These are phyloP conservation scores for Plenodomus tracheiphilus DNA, from an alignment of 2,329 filamentous ascomycete genomes.

Conservation along the genomic window DNA sequence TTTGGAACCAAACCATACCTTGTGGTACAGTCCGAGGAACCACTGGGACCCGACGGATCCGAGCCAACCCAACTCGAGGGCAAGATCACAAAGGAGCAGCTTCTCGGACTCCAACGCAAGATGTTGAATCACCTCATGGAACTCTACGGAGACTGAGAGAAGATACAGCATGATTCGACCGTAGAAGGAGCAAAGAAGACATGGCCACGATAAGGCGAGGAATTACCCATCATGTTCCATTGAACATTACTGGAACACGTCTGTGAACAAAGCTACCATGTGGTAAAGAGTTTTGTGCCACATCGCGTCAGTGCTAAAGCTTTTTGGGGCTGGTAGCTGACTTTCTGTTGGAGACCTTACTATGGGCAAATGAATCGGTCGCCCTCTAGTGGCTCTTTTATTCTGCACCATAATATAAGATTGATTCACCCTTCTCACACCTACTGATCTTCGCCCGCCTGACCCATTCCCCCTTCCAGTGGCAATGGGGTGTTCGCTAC, in stretches of 20 bases:
- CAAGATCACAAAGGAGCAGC: slow-evolving; percentile 31
- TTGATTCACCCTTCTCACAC: too few relatives aligned
- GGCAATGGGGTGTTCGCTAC: too few relatives aligned
- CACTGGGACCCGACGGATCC: neutral
- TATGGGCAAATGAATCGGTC: too few relatives aligned
- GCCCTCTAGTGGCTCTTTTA: too few relatives aligned
- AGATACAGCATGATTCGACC: neutral
- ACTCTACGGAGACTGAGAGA: slow-evolving; percentile 30
- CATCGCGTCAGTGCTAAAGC: neutral
- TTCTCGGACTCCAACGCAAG: slow-evolving; percentile 39
- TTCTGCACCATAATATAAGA: too few relatives aligned
- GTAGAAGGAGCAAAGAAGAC: too few relatives aligned
- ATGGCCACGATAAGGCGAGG: neutral
- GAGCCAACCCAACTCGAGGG: slow-evolving; percentile 2
- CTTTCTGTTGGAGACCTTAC: neutral
- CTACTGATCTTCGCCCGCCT: too few relatives aligned
- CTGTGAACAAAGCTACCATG: neutral
- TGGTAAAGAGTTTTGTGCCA: neutral
- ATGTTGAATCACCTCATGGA: slow-evolving; percentile 42
- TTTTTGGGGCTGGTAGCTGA: neutral
- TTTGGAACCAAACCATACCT: slow-evolving; percentile 33
- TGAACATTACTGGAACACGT: neutral
- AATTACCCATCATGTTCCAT: neutral
- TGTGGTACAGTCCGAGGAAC: slow-evolving; percentile 26
- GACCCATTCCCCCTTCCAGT: too few relatives aligned